Conservation (phyloP, 1,284 basidiomycete genomes). For the Boletus hoseneyae region DNA sequence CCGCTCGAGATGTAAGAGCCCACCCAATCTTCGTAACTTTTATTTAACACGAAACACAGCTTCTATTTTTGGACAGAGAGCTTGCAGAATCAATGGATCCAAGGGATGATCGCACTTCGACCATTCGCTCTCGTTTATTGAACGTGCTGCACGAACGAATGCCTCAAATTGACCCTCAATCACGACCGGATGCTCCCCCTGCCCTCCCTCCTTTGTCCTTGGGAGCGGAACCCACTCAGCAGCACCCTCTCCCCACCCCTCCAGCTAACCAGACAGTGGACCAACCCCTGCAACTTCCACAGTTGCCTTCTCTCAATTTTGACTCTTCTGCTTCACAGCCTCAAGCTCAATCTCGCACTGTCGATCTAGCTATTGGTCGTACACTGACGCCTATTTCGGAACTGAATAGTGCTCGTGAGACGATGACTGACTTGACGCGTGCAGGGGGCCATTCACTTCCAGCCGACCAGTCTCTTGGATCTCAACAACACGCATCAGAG, state of each 20-base stretch:
- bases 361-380: conserved; percentile 20
- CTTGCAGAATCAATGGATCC: conserved; percentile 77
- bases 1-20: conserved; percentile 62
- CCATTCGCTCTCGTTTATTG: conserved; percentile 60
- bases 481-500: conserved; percentile 13
- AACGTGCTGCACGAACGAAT: conserved; percentile 67
- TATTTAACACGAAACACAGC: conserved; percentile 39
- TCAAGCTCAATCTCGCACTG: conserved; percentile 18
- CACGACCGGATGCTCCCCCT: conserved; percentile 18
- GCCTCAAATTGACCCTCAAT: conserved; percentile 36
- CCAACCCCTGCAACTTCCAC: conserved; percentile 29
- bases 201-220: conserved; percentile 17
- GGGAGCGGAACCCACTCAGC: conserved; percentile 22
- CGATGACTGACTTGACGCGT: conserved; percentile 19
- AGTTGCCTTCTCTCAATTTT: conserved; percentile 49
- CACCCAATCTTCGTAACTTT: neutral
- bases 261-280: conserved; percentile 19
- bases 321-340: conserved; percentile 24
- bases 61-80: conserved; percentile 88
- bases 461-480: conserved; percentile 20
- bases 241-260: conserved; percentile 11
- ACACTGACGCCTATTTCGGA: conserved; percentile 49
- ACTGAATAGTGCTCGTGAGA: conserved; percentile 34
- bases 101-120: conserved; percentile 72
- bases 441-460: conserved; percentile 22